A percentile compares a stretch with the other conserved stretches of the same genome.
These are phyloP conservation scores for Citrus sinensis DNA, from an alignment of 345 rosid species.

Conservation along the genomic window DNA sequence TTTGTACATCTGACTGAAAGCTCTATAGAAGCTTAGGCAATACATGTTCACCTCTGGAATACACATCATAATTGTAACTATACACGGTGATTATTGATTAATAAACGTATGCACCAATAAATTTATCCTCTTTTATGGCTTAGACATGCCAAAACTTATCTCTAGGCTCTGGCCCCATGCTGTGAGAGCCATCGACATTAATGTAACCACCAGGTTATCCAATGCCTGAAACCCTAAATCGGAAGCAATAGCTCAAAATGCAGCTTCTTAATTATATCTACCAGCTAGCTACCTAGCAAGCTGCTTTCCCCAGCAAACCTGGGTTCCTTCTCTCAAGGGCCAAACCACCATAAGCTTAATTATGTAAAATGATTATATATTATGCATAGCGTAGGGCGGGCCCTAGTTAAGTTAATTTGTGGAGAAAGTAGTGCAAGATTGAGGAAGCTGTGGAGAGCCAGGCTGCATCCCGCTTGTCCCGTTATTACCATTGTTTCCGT, in stretches of 20 bases:
- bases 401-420: constrained; percentile 32
- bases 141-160: constrained; percentile 8
- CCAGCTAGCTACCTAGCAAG: neutral
- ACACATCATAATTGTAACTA: neutral
- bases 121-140: neutral
- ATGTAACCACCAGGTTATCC: neutral
- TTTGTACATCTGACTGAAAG: neutral
- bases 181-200: neutral
- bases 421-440: constrained; percentile 91
- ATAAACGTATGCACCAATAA: neutral
- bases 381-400: no score
- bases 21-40: neutral
- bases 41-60: neutral
- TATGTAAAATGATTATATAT: neutral
- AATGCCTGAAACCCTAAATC: neutral
- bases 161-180: neutral
- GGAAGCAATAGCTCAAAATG: neutral
- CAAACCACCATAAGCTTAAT: neutral
- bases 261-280: neutral
- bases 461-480: constrained; percentile 27
- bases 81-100: neutral
- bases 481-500: constrained; percentile 12
- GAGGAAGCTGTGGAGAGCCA: constrained; percentile 80
- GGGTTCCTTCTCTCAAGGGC: neutral
- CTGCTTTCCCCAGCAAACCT: neutral